Conservation (phyloP, 208 protist species). For the Phytomonas francai region DNA sequence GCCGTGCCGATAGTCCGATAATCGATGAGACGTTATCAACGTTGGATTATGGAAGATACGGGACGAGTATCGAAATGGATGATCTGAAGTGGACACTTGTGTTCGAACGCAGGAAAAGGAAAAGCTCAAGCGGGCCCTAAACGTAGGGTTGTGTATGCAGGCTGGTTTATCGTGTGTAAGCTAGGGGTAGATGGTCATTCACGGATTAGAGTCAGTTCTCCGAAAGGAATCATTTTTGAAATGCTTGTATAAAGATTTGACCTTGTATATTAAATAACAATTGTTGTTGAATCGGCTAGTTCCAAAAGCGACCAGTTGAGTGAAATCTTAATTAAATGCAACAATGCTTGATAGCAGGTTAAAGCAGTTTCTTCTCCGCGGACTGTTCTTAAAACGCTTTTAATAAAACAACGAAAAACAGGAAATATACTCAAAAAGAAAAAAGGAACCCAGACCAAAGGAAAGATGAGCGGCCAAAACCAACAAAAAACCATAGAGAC, state of each 20-base stretch:
- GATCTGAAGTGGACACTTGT: conserved; percentile 66
- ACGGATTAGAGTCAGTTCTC: not conserved
- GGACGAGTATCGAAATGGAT: conserved; percentile 49
- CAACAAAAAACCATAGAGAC: conserved; percentile 55
- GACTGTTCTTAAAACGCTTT: not conserved
- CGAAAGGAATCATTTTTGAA: conserved; percentile 1
- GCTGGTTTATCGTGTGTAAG: not conserved
- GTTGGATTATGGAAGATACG: conserved; percentile 53
- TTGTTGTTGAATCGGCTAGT: not conserved
- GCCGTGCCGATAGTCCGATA: conserved; percentile 14
- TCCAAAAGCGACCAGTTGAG: not conserved
- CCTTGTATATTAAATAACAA: not conserved
- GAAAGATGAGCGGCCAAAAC: conserved; percentile 5
- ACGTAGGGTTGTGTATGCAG: not conserved
- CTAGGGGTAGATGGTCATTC: not conserved
- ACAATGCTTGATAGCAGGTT: not conserved
- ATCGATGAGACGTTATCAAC: conserved; percentile 20
- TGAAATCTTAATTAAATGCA: not conserved
- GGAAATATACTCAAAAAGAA: not conserved
- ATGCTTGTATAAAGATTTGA: not conserved
- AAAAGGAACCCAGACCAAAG: not conserved
- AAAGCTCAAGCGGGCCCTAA: not conserved
- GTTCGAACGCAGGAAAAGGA: conserved; percentile 19
- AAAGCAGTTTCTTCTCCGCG: conserved; percentile 6
- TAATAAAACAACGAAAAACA: not conserved